phyloP scores from a whole-genome alignment of 2,329 filamentous ascomycete genomes.

The Graphilbum ipis-grandicollis region DNA sequence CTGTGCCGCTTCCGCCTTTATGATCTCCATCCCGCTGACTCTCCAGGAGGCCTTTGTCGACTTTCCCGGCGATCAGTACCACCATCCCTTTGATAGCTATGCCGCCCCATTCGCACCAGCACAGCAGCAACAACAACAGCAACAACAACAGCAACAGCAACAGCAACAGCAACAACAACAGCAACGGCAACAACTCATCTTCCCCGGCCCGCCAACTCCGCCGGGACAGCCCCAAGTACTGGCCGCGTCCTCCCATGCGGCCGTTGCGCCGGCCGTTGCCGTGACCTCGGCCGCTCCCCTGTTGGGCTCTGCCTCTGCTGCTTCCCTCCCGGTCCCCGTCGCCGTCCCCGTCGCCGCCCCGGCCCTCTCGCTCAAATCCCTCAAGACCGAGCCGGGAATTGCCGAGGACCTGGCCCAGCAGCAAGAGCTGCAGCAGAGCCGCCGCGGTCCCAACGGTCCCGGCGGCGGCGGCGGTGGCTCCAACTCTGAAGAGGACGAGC shows the following conservation, averaged over 20 bases:
- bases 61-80: conserved; percentile 29
- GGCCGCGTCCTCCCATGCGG: conserved; percentile 9
- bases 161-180: no score
- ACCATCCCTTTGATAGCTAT: conserved; percentile 27
- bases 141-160: no score
- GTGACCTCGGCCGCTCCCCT: conserved; percentile 13
- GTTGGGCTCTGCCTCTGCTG: no score
- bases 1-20: background rate
- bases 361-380: background rate
- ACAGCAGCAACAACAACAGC: no score
- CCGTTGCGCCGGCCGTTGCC: no score
- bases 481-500: conserved; percentile 36
- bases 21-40: conserved; percentile 12
- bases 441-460: no score
- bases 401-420: conserved; percentile 8
- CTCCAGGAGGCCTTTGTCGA: conserved; percentile 31
- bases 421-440: conserved; percentile 12
- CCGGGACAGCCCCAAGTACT: conserved; percentile 22
- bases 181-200: conserved; percentile 13
- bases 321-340: background rate
- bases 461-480: no score
- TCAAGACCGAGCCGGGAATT: no score
- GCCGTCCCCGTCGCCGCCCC: background rate
- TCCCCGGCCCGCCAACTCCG: conserved; percentile 33
- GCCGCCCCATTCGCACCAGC: conserved; percentile 23